phyloP scores from a whole-genome alignment of 495 filamentous ascomycete species.

The Acidiella bohemica region DNA sequence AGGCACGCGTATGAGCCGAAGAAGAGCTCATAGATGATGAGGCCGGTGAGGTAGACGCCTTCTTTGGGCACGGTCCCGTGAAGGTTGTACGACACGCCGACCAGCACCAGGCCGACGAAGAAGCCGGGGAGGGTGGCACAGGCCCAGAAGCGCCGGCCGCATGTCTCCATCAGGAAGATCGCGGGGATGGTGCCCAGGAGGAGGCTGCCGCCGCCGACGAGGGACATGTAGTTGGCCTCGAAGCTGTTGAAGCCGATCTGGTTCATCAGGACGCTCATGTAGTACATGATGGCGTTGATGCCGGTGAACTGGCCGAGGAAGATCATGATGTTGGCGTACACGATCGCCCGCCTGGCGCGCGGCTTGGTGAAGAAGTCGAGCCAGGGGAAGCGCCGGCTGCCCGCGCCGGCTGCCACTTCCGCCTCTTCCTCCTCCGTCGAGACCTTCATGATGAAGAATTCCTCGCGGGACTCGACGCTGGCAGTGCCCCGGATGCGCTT shows the following conservation, averaged over 20 bases:
- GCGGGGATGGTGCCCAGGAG: conserved; percentile 45
- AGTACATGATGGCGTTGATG: conserved; percentile 44
- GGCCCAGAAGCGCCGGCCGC: conserved; percentile 49
- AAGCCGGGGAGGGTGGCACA: conserved; percentile 48
- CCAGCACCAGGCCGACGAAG: conserved; percentile 44
- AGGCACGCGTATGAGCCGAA: conserved; percentile 50
- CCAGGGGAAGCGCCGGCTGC: conserved; percentile 36
- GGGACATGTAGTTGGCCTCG: conserved; percentile 46
- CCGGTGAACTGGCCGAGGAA: conserved; percentile 49
- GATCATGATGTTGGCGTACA: conserved; percentile 51
- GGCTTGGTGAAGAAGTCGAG: conserved; percentile 49
- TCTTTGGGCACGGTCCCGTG: conserved; percentile 30
- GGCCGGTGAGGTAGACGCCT: conserved; percentile 42
- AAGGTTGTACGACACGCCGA: conserved; percentile 40
- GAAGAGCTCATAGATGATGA: conserved; percentile 49
- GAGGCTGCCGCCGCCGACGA: conserved; percentile 47
- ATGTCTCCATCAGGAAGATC: conserved; percentile 46
- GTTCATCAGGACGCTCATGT: conserved; percentile 45
- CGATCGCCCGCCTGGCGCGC: conserved; percentile 43
- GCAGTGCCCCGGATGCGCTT: conserved; percentile 44
- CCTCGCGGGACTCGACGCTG: conserved; percentile 37
- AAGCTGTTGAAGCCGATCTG: conserved; percentile 37
- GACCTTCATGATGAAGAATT: conserved; percentile 49
- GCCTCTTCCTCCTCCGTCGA: conserved; percentile 38
- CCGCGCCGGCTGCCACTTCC: conserved; percentile 21